Percentiles rank a stretch among this genome's conserved stretches.
phyloP scores from a whole-genome alignment of 768 basidiomycete genomes.

The Galerina sulciceps region DNA sequence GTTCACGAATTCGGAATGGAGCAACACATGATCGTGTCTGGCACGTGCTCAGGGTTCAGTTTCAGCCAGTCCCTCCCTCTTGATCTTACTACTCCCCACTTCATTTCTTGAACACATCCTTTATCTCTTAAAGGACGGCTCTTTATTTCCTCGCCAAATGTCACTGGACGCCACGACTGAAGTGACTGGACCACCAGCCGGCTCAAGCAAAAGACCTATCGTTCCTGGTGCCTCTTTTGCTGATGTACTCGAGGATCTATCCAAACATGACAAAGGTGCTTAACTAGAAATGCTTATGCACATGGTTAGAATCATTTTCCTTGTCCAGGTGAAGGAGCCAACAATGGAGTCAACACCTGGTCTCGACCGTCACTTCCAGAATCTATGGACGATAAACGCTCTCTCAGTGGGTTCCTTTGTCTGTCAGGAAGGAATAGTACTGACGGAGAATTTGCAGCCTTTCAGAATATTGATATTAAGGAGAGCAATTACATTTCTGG shows the following conservation, averaged over 20 bases:
- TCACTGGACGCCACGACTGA: too few species aligned
- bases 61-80: too few species aligned
- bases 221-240: slow-evolving; percentile 21
- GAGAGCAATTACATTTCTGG: slow-evolving; percentile 13
- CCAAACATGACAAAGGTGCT: slow-evolving; percentile 8
- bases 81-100: background rate
- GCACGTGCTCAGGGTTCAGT: slow-evolving; percentile 3
- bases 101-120: background rate
- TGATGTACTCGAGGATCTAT: slow-evolving; percentile 16
- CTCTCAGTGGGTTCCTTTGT: slow-evolving; percentile 20
- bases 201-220: background rate
- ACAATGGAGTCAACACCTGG: slow-evolving; percentile 3
- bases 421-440: background rate
- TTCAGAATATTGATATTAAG: slow-evolving; percentile 32
- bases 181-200: background rate
- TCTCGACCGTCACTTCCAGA: slow-evolving; percentile 6
- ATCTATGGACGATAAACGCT: slow-evolving; percentile 4
- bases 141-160: background rate
- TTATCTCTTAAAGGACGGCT: background rate
- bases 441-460: slow-evolving; percentile 17
- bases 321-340: background rate
- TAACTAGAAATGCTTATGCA: background rate
- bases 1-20: too few species aligned
- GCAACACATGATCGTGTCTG: too few species aligned
- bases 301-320: too few species aligned